These are phyloP conservation scores for Phellopilus nigrolimitatus DNA, from an alignment of 1,284 basidiomycete species.

Conservation along the genomic window DNA sequence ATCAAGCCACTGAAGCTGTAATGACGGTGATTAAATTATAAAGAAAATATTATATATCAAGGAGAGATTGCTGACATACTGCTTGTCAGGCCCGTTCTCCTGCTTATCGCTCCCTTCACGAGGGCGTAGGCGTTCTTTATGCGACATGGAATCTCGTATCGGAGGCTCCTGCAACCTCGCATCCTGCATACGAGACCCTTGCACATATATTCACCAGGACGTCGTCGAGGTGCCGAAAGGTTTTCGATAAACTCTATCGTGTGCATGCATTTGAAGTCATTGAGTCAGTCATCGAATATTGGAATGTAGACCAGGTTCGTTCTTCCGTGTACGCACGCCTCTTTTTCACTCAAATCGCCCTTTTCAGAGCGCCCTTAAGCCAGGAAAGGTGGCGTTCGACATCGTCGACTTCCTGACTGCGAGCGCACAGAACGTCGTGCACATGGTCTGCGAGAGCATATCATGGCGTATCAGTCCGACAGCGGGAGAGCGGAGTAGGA, in stretches of 20 bases:
- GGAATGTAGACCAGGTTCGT: conserved; percentile 54
- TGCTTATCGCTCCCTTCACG: conserved; percentile 66
- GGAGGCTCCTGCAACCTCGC: conserved; percentile 41
- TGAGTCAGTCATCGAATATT: conserved; percentile 76
- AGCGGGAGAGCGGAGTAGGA: conserved; percentile 51
- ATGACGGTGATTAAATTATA: conserved; percentile 40
- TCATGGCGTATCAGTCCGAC: conserved; percentile 45
- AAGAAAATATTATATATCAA: not conserved
- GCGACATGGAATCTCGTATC: conserved; percentile 61
- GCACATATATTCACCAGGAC: conserved; percentile 62
- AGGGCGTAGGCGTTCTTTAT: conserved; percentile 67
- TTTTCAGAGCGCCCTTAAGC: conserved; percentile 19
- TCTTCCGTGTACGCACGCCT: conserved; percentile 4
- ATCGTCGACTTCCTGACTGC: conserved; percentile 81
- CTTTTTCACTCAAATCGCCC: conserved; percentile 29
- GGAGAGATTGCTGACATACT: conserved; percentile 14
- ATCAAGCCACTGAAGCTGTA: conserved; percentile 44
- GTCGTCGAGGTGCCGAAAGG: conserved; percentile 65
- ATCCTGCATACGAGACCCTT: conserved; percentile 59
- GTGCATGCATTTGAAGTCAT: conserved; percentile 76
- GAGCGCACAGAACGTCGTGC: conserved; percentile 84
- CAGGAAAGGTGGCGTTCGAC: conserved; percentile 65
- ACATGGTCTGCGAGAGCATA: conserved; percentile 87
- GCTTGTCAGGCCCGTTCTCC: conserved; percentile 53
- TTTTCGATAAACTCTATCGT: conserved; percentile 84